These are phyloP conservation scores for Marasmius oreades DNA, from an alignment of 1,284 basidiomycete genomes.

Conservation along the genomic window DNA sequence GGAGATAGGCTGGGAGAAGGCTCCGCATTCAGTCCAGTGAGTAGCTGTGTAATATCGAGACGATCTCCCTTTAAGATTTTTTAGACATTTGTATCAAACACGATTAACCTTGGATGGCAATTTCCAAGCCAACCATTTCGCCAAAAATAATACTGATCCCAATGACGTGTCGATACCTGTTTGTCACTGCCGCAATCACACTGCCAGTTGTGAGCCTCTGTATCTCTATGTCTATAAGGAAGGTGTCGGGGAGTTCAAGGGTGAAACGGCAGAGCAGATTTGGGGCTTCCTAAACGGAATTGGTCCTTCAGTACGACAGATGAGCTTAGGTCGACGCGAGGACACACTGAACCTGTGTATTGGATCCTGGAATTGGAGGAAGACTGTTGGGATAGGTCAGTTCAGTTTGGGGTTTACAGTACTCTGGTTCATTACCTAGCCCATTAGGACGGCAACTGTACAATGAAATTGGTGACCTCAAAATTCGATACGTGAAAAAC, in stretches of 20 bases:
- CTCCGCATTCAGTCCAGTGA: too few relatives aligned
- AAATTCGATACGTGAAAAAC: background rate
- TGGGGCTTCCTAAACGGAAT: conserved; percentile 24
- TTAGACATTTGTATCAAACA: too few relatives aligned
- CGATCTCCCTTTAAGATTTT: too few relatives aligned
- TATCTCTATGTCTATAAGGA: conserved; percentile 14
- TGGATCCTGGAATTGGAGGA: conserved; percentile 24
- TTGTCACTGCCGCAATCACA: conserved; percentile 3
- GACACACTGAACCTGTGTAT: conserved; percentile 21
- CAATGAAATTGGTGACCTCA: background rate
- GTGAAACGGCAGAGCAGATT: conserved; percentile 21
- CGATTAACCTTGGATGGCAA: too few relatives aligned
- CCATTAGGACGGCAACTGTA: background rate
- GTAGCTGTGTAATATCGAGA: too few relatives aligned
- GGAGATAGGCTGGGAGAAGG: too few relatives aligned
- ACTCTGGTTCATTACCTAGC: background rate
- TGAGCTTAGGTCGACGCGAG: conserved; percentile 23
- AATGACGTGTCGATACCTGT: too few relatives aligned
- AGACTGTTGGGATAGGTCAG: conserved; percentile 9
- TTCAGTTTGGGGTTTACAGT: too few relatives aligned
- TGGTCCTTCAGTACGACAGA: conserved; percentile 19
- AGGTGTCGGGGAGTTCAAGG: conserved; percentile 20
- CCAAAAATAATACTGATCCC: too few relatives aligned
- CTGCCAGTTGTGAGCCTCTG: background rate
- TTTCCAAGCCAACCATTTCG: too few relatives aligned